Evolutionary conservation across 805 yeast species (phyloP), one percentile per base, ranked within the genome.

Genomic region (Barnettozyma siamensis): DNA sequence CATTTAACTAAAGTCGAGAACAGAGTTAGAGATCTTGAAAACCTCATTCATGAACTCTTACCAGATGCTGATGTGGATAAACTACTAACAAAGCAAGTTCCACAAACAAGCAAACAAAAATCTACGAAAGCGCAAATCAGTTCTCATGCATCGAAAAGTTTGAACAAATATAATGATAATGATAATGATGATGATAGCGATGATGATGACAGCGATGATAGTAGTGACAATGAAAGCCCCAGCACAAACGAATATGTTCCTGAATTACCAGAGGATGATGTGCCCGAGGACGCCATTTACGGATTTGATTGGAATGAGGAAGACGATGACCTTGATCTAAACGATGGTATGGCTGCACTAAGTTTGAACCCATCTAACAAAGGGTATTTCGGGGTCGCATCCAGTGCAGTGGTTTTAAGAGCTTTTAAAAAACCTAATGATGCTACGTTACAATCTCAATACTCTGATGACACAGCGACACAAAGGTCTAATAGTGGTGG

Each of bases 1-100:
- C 83, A 85, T 63, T 64, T 87, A 49, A 86, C 95, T 13, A 74
- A 74, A 40, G 88, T 87, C 23, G 95, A 87, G 60, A 72, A 67
- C 39, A 60, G 78, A 36, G 73, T 75, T 5, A 59, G 65, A 28
- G 67, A 60, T 30, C 55, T 79, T 42, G 82, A 78, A 54, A 47
- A 52, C 10, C 47, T 78, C 10, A 49, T 78, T 8, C 48, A 55
- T 18, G 69, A 63, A 33, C 47, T 76, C 13, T 47, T 72, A 7
- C 83, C 75, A 5, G 69, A 69, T 31, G 67, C 63, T 33, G 71
- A 70, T 39, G 45, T 76, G n/a, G 76, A 76, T 29, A 57, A 59
- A 35, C 45, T 64, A 12, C 45, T 63, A n/a, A 43, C 50, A 11
- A 49, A 49, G 28, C 46, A 49, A 34, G 47, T 33, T 11, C 49